Evolutionary conservation across 2,329 filamentous ascomycete genomes (phyloP), one percentile per base, ranked within the genome.

Genomic region (Coccinonectria pachysandricola): DNA sequence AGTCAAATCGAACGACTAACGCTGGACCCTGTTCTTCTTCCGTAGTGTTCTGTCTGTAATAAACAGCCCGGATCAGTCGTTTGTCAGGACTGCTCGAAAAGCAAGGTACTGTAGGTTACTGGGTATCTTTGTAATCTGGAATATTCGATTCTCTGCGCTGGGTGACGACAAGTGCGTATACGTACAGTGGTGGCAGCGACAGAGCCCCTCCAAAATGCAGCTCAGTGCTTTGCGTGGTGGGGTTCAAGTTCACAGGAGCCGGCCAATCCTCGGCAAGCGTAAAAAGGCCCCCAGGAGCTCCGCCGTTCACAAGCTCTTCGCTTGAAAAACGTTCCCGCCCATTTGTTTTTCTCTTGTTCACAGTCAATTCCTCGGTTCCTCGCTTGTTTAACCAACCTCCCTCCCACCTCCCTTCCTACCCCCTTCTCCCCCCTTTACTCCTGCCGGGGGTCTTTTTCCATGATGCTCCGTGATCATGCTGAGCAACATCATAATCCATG

Each of bases 401-500:
- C 34, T 34, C 27, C 36, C 29, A 26, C 27, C 20, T 24, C 29
- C 31, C 32, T 25, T 31, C 30, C 31, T 21, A 26, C 27, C 32
- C 36, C 34, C 12, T 21, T 31, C 34, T 23, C 24, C 24, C 30
- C 29, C 23, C 28, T 35, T 27, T 32, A 34, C 46, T 39, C 34
- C 35, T 21, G 34, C 31, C 34, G 32, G 40, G 36, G 34, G 32
- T 35, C 17, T 19, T 35, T 33, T 27, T 46, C 30, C 53, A 59
- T 46, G 36, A 59, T 59, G 56, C 54, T 53, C 46, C 44, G 42
- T 44, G 34, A 43, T 26, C 35, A 39, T 43, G 41, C 39, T 41
- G 34, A 45, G 37, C 41, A 49, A 30, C 36, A 47, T 35, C 37
- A 42, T 37, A 49, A 49, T 48, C 41, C 52, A 60, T 59, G 57